Conservation (phyloP, 441 rosid species). For the Adansonia madagascariensis region DNA sequence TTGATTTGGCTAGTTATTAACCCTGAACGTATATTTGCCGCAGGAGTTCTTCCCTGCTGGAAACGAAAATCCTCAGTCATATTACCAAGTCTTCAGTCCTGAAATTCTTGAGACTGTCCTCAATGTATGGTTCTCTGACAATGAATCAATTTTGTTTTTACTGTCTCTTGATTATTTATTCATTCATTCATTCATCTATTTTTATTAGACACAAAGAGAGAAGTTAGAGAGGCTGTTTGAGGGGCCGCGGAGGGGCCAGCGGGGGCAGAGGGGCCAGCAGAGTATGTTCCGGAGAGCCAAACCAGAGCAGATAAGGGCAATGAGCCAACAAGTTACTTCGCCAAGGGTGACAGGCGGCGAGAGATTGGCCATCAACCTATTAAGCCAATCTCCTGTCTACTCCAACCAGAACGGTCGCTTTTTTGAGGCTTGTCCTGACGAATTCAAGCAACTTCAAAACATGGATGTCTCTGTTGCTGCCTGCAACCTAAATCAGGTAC, state of each 20-base stretch:
- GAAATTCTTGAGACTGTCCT: conserved; percentile 53
- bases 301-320: not conserved
- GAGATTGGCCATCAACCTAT: not conserved
- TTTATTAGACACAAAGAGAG: conserved; percentile 46
- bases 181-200: not conserved
- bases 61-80: conserved; percentile 42
- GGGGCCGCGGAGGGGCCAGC: conserved; percentile 31
- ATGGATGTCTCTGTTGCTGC: not conserved
- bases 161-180: not conserved
- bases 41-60: conserved; percentile 50
- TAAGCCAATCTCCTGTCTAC: not conserved
- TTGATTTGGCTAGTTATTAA: not conserved
- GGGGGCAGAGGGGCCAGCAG: conserved; percentile 31
- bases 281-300: not conserved
- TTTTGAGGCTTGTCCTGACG: not conserved
- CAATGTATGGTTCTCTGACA: conserved; percentile 35
- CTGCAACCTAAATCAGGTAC: not conserved
- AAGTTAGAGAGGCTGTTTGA: conserved; percentile 37
- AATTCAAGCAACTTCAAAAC: not conserved
- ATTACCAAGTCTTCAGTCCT: conserved; percentile 43
- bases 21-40: not conserved
- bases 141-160: not conserved
- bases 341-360: not conserved
- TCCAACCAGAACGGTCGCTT: not conserved
- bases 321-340: not conserved